phyloP scores from a whole-genome alignment of 139 green algal genomes.

The Volvox africanus region DNA sequence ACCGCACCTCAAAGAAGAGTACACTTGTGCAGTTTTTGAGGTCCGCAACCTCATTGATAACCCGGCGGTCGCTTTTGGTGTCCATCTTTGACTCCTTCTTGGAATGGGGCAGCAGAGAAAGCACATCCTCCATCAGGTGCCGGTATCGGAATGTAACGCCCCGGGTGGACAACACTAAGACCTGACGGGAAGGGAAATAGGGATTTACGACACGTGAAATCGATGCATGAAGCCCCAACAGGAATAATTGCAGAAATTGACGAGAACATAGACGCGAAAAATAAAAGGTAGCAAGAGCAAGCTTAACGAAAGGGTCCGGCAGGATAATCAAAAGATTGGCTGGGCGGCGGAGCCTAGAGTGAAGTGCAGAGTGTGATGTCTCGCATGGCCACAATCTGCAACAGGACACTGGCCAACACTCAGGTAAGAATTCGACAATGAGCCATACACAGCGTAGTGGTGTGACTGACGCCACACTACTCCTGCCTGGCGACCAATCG shows the following conservation, averaged over 20 bases:
- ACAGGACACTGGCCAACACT: no score
- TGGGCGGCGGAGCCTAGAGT: no score
- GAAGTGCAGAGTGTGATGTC: no score
- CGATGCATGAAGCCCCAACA: no score
- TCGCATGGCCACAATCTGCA: no score
- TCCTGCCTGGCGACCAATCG: no score
- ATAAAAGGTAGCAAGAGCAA: neutral
- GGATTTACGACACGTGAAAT: neutral
- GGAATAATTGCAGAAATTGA: no score
- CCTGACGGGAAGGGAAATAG: neutral
- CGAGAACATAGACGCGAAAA: neutral
- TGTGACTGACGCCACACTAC: no score
- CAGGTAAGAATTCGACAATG: no score
- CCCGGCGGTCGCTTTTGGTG: slow-evolving; percentile 88
- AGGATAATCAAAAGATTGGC: no score
- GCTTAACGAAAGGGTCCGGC: no score
- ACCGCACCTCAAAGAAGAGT: slow-evolving; percentile 94
- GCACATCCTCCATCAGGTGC: slow-evolving; percentile 92
- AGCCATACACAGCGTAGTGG: no score
- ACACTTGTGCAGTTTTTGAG: slow-evolving; percentile 86
- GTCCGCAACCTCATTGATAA: slow-evolving; percentile 89
- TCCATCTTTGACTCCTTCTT: slow-evolving; percentile 99
- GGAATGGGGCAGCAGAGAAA: slow-evolving; percentile 90
- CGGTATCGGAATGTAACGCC: slow-evolving; percentile 86
- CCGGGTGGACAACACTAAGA: slow-evolving; percentile 86